Percentiles rank a stretch among this genome's conserved stretches.
Conservation (phyloP, 2,329 filamentous ascomycete genomes). For the Aureobasidium sp. region DNA sequence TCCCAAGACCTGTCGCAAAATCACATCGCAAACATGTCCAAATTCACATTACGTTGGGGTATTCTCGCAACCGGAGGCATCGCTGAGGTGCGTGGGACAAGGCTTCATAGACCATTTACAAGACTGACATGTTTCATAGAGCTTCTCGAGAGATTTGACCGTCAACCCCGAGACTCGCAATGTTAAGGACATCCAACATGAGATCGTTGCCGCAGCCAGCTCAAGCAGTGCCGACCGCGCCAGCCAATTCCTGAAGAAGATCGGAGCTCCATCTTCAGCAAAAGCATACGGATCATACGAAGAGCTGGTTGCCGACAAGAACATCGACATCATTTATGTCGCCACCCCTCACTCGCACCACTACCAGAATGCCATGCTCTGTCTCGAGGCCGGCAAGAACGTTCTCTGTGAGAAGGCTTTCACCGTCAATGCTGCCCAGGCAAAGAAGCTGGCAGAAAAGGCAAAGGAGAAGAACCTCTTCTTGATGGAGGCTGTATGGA, state of each 20-base stretch:
- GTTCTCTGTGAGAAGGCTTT: conserved; percentile 89
- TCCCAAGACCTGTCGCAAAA: background rate
- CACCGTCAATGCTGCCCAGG: conserved; percentile 73
- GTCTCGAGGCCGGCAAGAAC: conserved; percentile 73
- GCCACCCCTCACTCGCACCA: conserved; percentile 89
- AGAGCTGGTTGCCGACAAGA: conserved; percentile 67
- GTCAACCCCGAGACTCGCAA: conserved; percentile 61
- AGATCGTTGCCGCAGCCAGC: conserved; percentile 70
- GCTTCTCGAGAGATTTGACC: conserved; percentile 68
- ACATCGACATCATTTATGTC: conserved; percentile 80
- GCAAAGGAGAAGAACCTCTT: conserved; percentile 64
- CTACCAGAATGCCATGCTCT: conserved; percentile 85
- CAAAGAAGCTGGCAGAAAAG: conserved; percentile 61
- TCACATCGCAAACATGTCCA: conserved; percentile 13
- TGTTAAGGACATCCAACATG: conserved; percentile 65
- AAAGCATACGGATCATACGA: conserved; percentile 73
- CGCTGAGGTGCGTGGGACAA: conserved; percentile 24
- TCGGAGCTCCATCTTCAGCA: conserved; percentile 59
- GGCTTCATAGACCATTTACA: background rate
- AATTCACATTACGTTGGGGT: conserved; percentile 27
- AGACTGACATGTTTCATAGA: conserved; percentile 16
- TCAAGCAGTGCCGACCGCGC: conserved; percentile 65
- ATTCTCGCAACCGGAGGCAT: conserved; percentile 44
- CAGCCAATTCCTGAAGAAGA: conserved; percentile 61
- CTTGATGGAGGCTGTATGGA: conserved; percentile 79